Conservation (phyloP, 768 basidiomycete genomes). For the Lactarius sanguifluus region DNA sequence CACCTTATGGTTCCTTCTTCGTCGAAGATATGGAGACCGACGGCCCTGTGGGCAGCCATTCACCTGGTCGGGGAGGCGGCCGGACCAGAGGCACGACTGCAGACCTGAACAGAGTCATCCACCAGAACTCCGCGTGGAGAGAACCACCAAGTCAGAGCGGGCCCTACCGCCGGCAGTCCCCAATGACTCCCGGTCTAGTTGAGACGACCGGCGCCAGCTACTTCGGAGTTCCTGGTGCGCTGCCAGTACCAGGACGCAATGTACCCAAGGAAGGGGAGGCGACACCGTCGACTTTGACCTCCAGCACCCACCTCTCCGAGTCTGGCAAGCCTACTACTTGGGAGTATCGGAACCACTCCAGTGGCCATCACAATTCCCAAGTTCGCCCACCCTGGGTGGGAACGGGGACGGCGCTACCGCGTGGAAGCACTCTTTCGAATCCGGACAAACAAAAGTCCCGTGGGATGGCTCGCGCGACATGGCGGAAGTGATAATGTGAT, state of each 20-base stretch:
- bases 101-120: not conserved
- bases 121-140: not conserved
- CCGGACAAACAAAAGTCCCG: slow-evolving; percentile 1
- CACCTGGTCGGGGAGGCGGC: not conserved
- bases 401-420: not conserved
- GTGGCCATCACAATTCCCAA: not conserved
- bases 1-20: slow-evolving; percentile 25
- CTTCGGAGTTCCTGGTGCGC: not conserved
- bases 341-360: not conserved
- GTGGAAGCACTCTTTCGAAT: not conserved
- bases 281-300: not conserved
- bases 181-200: not conserved
- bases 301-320: slow-evolving; percentile 9
- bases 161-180: not conserved
- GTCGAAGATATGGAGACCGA: slow-evolving; percentile 23
- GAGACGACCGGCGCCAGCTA: not conserved
- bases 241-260: not conserved
- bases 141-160: not conserved
- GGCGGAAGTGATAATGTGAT: not conserved
- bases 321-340: slow-evolving; percentile 2
- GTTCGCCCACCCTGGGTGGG: not conserved
- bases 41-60: not conserved
- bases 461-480: not conserved
- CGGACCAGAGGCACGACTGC: not conserved
- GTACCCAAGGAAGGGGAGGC: not conserved